phyloP scores from a whole-genome alignment of 2,329 filamentous ascomycete genomes.

The Acephala macrosclerotiorum region DNA sequence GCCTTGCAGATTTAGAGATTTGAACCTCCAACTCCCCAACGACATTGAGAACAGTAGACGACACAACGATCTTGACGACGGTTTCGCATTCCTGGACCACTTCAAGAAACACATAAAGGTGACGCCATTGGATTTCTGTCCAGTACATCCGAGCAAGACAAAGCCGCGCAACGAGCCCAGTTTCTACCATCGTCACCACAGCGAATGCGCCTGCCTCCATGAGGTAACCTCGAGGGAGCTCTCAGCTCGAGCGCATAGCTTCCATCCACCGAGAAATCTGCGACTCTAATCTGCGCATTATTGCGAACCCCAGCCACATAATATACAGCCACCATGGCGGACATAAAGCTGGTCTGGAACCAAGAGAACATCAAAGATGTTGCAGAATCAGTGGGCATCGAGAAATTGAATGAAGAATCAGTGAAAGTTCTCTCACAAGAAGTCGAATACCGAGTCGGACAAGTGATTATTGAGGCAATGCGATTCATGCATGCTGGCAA shows the following conservation, averaged over 20 bases:
- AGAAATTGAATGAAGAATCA: slow-evolving; percentile 82
- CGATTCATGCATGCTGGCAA: slow-evolving; percentile 95
- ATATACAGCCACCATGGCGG: slow-evolving; percentile 31
- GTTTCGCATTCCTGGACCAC: background rate
- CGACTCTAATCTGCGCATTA: background rate
- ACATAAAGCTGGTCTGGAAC: slow-evolving; percentile 78
- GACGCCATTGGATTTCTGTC: background rate
- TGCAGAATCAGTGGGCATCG: slow-evolving; percentile 92
- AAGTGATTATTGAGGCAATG: slow-evolving; percentile 91
- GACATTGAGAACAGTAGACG: background rate
- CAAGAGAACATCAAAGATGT: slow-evolving; percentile 95
- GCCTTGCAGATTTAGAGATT: slow-evolving; percentile 18
- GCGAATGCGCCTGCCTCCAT: slow-evolving; percentile 18
- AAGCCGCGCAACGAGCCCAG: background rate
- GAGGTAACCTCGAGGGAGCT: slow-evolving; percentile 13
- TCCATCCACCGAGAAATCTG: background rate
- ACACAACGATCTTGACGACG: background rate
- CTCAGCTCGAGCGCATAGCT: background rate
- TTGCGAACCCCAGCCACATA: background rate
- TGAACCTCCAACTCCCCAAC: background rate
- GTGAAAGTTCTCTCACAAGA: slow-evolving; percentile 89
- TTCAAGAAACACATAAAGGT: too few species aligned
- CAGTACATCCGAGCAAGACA: background rate
- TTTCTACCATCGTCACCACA: background rate
- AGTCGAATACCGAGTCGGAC: slow-evolving; percentile 92